These are phyloP conservation scores for Phialemoniopsis sp. DNA, from an alignment of 2,329 filamentous ascomycete species.

Conservation along the genomic window DNA sequence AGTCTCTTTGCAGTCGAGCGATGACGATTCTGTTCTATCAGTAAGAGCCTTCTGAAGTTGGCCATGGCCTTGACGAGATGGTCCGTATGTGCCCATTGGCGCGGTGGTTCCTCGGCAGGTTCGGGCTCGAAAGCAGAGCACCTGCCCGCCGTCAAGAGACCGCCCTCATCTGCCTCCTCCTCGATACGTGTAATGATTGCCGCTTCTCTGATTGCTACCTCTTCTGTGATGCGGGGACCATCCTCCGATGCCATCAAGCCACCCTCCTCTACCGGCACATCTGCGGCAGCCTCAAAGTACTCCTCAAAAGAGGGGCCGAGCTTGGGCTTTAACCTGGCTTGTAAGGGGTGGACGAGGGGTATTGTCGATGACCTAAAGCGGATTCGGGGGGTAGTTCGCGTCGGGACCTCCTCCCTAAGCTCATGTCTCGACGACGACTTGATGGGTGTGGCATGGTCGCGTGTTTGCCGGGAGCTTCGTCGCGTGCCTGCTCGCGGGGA, in stretches of 20 bases:
- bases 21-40: conserved; percentile 75
- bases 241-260: conserved; percentile 53
- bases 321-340: conserved; percentile 48
- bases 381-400: conserved; percentile 38
- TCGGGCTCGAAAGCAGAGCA: conserved; percentile 74
- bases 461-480: conserved; percentile 33
- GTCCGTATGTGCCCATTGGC: conserved; percentile 83
- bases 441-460: conserved; percentile 13
- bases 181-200: conserved; percentile 65
- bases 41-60: conserved; percentile 76
- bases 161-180: conserved; percentile 69
- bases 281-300: conserved; percentile 46
- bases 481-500: conserved; percentile 34
- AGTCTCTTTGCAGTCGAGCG: conserved; percentile 72
- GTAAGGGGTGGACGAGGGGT: conserved; percentile 56
- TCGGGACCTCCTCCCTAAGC: conserved; percentile 8
- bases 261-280: conserved; percentile 53
- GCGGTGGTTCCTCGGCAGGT: conserved; percentile 64
- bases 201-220: conserved; percentile 66
- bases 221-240: conserved; percentile 52
- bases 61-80: conserved; percentile 76
- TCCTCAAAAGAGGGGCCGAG: conserved; percentile 53
- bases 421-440: conserved; percentile 7
- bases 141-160: conserved; percentile 64
- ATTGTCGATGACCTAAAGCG: conserved; percentile 41